These are phyloP conservation scores for Chaetomium olivaceum DNA, from an alignment of 2,329 filamentous ascomycete genomes.

Conservation along the genomic window DNA sequence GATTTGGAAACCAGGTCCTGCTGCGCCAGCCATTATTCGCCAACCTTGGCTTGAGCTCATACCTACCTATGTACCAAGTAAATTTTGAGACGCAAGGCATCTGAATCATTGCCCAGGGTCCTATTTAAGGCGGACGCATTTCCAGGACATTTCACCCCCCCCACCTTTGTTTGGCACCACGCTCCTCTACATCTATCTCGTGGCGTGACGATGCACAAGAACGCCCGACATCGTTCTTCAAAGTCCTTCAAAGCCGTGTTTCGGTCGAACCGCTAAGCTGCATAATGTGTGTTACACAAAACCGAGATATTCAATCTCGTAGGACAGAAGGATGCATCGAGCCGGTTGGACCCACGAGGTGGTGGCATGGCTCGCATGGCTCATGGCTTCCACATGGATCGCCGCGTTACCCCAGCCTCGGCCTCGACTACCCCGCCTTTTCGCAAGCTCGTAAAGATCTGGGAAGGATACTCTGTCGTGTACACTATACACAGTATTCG, in stretches of 20 bases:
- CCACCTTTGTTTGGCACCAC: not conserved
- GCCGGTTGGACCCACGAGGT: not conserved
- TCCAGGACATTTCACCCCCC: too few species aligned
- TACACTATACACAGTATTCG: too few species aligned
- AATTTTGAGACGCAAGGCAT: not conserved
- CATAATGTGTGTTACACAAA: not conserved
- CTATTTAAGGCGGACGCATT: too few species aligned
- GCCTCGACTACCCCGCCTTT: conserved; percentile 21
- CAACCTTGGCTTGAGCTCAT: too few species aligned
- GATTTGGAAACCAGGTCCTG: too few species aligned
- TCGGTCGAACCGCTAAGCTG: not conserved
- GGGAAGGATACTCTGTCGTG: too few species aligned
- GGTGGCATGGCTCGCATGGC: too few species aligned
- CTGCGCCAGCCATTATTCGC: not conserved
- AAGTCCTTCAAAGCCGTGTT: not conserved
- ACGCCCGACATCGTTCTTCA: not conserved
- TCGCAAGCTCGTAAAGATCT: not conserved
- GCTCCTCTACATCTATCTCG: not conserved
- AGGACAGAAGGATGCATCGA: not conserved
- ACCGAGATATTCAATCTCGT: too few species aligned
- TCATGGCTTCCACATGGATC: not conserved
- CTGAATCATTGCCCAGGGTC: not conserved
- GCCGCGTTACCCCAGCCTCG: not conserved
- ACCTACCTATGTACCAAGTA: too few species aligned
- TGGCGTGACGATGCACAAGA: not conserved